phyloP scores from a whole-genome alignment of 164 flowering plant species.

The Vitis riparia region DNA sequence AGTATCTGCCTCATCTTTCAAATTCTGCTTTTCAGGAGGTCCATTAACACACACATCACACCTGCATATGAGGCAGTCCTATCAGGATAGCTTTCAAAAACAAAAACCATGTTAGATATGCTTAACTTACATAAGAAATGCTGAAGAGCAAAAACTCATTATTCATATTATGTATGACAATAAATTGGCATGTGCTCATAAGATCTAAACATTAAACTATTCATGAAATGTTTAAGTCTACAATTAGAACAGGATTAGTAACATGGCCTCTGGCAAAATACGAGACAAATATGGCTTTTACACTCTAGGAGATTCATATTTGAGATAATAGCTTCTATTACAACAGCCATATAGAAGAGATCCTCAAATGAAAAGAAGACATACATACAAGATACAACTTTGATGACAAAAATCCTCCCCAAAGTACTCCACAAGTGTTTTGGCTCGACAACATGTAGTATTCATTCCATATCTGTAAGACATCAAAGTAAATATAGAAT shows the following conservation, averaged over 20 bases:
- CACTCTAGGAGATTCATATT: not conserved
- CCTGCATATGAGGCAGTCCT: conserved; percentile 33
- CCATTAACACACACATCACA: conserved; percentile 84
- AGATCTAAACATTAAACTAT: no score
- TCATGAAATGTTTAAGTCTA: no score
- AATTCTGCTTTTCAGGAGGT: conserved; percentile 64
- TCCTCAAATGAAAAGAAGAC: conserved; percentile 10
- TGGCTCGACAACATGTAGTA: conserved; percentile 77
- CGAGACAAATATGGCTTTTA: not conserved
- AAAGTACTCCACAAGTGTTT: conserved; percentile 80
- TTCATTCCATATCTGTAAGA: conserved; percentile 80
- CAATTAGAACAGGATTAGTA: no score
- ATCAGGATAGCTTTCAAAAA: not conserved
- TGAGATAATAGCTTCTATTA: not conserved
- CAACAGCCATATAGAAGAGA: not conserved
- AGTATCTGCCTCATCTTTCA: conserved; percentile 57
- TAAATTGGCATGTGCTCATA: no score
- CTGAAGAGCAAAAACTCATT: no score
- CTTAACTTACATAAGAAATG: no score
- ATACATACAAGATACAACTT: conserved; percentile 67
- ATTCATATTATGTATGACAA: no score
- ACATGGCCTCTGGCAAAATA: no score
- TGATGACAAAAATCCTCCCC: conserved; percentile 61
- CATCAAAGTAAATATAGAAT: conserved; percentile 8
- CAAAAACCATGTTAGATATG: no score